Evolutionary conservation across 176 grass and related monocot genomes (phyloP).

Genomic region (Phragmites australis): DNA sequence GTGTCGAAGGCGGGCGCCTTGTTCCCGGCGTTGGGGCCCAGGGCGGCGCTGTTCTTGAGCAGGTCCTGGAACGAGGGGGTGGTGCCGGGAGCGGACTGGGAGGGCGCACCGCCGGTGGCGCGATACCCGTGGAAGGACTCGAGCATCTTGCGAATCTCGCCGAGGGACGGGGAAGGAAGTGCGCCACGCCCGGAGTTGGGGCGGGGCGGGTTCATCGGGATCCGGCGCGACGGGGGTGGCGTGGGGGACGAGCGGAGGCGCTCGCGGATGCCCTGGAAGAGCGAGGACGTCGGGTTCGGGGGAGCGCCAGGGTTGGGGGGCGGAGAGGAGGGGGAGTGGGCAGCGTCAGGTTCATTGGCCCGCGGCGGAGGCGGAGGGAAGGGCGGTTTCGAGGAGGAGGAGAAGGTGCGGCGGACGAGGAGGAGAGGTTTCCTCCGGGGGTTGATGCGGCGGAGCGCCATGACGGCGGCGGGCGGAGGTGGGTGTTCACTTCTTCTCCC

Average conservation of each 20-base stretch:
- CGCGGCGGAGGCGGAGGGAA: slow-evolving; percentile 27
- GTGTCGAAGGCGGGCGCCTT: neutral
- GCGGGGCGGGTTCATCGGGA: slow-evolving; percentile 29
- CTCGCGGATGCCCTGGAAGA: slow-evolving; percentile 49
- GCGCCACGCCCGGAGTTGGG: slow-evolving; percentile 4
- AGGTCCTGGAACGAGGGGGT: slow-evolving; percentile 47
- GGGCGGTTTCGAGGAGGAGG: slow-evolving; percentile 26
- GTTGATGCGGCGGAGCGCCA: slow-evolving; percentile 51
- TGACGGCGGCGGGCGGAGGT: slow-evolving; percentile 34
- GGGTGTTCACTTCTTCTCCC: neutral
- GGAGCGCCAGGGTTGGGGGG: slow-evolving; percentile 3
- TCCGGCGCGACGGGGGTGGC: slow-evolving; percentile 24
- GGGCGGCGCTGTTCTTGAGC: slow-evolving; percentile 17
- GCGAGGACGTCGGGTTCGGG: neutral
- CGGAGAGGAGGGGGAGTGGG: slow-evolving; percentile 4
- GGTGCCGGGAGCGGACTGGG: slow-evolving; percentile 10
- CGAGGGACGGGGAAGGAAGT: neutral
- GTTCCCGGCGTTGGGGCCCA: neutral
- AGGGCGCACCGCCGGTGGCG: neutral
- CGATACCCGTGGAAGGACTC: slow-evolving; percentile 7
- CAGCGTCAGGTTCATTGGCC: neutral
- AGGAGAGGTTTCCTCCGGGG: neutral
- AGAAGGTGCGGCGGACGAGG: slow-evolving; percentile 21
- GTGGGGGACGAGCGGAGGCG: slow-evolving; percentile 39
- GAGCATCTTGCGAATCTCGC: slow-evolving; percentile 42